Percentiles rank a stretch among this genome's conserved stretches.
Evolutionary conservation across 108 stramenopile genomes (phyloP).

Genomic region (Cylindrotheca closterium): DNA sequence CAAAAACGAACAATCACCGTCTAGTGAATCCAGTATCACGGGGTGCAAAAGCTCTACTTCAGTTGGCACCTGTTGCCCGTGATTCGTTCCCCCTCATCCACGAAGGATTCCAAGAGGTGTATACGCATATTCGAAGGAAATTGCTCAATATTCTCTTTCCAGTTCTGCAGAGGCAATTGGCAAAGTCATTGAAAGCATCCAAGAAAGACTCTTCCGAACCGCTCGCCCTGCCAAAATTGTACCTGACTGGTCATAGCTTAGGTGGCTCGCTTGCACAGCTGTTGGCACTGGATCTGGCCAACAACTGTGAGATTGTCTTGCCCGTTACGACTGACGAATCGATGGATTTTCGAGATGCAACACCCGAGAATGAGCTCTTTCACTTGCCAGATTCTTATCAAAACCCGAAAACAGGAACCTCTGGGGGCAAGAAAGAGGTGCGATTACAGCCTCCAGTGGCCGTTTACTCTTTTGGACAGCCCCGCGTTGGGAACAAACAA

Average conservation of each 20-base stretch:
- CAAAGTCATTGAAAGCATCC: slow-evolving; percentile 29
- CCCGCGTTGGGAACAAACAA: slow-evolving; percentile 48
- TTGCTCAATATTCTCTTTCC: slow-evolving; percentile 51
- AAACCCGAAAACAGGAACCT: background rate
- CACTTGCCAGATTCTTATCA: background rate
- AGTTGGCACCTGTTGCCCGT: slow-evolving; percentile 62
- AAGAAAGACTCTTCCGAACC: slow-evolving; percentile 10
- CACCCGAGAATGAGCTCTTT: background rate
- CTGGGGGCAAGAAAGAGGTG: slow-evolving; percentile 9
- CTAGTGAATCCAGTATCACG: slow-evolving; percentile 25
- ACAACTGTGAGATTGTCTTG: slow-evolving; percentile 70
- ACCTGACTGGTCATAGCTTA: slow-evolving; percentile 70
- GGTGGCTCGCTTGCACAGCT: slow-evolving; percentile 76
- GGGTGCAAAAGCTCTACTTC: slow-evolving; percentile 55
- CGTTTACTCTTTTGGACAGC: slow-evolving; percentile 74
- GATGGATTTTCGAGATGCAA: background rate
- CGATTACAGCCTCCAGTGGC: slow-evolving; percentile 72
- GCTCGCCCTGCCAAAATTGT: slow-evolving; percentile 77
- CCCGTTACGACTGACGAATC: slow-evolving; percentile 1
- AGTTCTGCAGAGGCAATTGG: slow-evolving; percentile 67
- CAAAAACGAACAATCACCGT: slow-evolving; percentile 4
- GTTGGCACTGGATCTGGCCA: slow-evolving; percentile 72
- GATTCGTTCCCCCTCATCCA: slow-evolving; percentile 74
- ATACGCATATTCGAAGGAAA: slow-evolving; percentile 61
- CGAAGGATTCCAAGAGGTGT: slow-evolving; percentile 74